Conservation (phyloP, 495 filamentous ascomycete species). For the Xylaria nigripes region DNA sequence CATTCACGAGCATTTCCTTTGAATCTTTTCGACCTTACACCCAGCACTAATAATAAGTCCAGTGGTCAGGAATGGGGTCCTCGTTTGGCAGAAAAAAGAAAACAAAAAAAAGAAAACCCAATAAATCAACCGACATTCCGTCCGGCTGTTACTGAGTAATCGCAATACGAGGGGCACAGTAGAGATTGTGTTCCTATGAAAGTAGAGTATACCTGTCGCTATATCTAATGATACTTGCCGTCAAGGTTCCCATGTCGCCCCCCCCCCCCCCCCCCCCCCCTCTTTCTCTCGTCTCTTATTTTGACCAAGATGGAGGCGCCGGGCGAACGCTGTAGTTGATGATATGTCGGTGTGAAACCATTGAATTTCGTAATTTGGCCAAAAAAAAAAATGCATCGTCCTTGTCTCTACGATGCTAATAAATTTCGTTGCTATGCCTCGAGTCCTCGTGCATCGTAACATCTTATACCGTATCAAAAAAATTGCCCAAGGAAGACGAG, state of each 20-base stretch:
- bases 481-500: not conserved
- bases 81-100: not conserved
- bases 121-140: not conserved
- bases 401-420: not conserved
- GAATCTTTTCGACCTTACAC: not conserved
- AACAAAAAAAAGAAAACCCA: not conserved
- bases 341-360: not conserved
- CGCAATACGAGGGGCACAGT: not conserved
- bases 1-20: not conserved
- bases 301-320: not conserved
- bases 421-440: not conserved
- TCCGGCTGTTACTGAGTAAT: not conserved
- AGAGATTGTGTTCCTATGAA: not conserved
- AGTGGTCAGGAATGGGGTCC: too few species aligned
- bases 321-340: not conserved
- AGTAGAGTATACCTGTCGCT: not conserved
- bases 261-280: not conserved
- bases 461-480: not conserved
- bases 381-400: not conserved
- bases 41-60: too few species aligned
- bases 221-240: not conserved
- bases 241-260: not conserved
- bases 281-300: not conserved
- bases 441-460: not conserved
- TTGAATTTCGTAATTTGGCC: not conserved